A percentile compares a stretch with the other conserved stretches of the same genome.
Conservation (phyloP, 371 early-diverging fungal species). For the Smittium culicis region DNA sequence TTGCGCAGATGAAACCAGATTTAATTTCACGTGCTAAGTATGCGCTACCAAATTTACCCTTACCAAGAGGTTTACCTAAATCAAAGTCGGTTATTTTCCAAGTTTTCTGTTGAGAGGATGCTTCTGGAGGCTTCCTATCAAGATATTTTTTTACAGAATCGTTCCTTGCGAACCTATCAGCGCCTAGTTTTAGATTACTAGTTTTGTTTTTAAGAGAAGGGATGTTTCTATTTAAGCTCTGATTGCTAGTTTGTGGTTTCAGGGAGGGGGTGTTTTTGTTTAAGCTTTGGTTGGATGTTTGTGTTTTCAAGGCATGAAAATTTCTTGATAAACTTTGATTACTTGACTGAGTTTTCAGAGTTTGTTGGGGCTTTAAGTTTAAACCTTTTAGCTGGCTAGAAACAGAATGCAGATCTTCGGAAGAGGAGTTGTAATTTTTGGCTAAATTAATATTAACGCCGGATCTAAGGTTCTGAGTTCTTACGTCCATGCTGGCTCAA, state of each 20-base stretch:
- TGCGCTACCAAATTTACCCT: slow-evolving; percentile 96
- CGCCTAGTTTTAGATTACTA: too few relatives aligned
- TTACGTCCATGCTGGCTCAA: too few relatives aligned
- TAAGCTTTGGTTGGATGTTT: neutral
- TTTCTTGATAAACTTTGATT: neutral
- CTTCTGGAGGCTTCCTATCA: neutral
- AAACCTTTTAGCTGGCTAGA: neutral
- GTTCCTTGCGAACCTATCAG: too few relatives aligned
- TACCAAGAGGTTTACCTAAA: slow-evolving; percentile 82
- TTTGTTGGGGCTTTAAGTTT: neutral
- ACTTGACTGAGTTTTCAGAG: neutral
- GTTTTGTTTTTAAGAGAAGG: neutral
- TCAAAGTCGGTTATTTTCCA: slow-evolving; percentile 95
- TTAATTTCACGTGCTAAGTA: slow-evolving; percentile 86
- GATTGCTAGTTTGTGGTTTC: neutral
- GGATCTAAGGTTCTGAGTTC: neutral
- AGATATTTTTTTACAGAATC: neutral
- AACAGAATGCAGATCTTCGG: neutral
- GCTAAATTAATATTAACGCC: neutral
- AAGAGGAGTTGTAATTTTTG: neutral
- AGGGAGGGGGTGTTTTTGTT: neutral
- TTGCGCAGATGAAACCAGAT: slow-evolving; percentile 72
- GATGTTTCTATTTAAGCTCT: neutral
- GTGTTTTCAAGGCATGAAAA: too few relatives aligned
- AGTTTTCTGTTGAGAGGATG: neutral